These are phyloP conservation scores for Leccinum laetum DNA, from an alignment of 1,284 basidiomycete species.

Conservation along the genomic window DNA sequence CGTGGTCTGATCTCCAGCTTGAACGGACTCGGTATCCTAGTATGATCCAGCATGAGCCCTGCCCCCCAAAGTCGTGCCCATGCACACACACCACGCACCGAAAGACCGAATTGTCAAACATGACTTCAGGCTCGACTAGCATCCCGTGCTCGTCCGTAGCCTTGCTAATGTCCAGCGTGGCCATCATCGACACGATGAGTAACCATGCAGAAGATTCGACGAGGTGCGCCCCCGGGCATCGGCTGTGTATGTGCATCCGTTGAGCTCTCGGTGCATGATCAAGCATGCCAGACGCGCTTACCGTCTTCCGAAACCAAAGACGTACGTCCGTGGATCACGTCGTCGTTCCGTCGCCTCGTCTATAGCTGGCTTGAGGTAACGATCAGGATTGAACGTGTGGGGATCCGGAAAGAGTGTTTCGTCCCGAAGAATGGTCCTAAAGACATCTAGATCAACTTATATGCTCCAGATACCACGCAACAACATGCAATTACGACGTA, in stretches of 20 bases:
- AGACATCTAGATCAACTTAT: neutral
- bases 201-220: slow-evolving; percentile 56
- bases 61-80: neutral
- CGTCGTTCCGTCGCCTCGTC: slow-evolving; percentile 33
- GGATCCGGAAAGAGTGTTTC: slow-evolving; percentile 47
- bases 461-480: neutral
- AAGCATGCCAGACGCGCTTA: slow-evolving; percentile 18
- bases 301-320: slow-evolving; percentile 61
- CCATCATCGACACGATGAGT: slow-evolving; percentile 48
- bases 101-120: slow-evolving; percentile 53
- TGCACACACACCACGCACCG: slow-evolving; percentile 27
- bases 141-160: slow-evolving; percentile 46
- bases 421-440: slow-evolving; percentile 48
- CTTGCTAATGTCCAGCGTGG: slow-evolving; percentile 52
- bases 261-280: neutral
- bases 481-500: slow-evolving; percentile 19
- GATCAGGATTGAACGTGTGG: slow-evolving; percentile 47
- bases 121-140: slow-evolving; percentile 43
- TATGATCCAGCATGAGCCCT: slow-evolving; percentile 2
- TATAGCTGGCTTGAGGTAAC: slow-evolving; percentile 40
- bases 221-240: slow-evolving; percentile 52
- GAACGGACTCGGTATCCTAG: slow-evolving; percentile 47
- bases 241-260: slow-evolving; percentile 22
- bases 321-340: slow-evolving; percentile 45
- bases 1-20: slow-evolving; percentile 48